Base-by-base conservation (phyloP, 2,329 filamentous ascomycete species). In the Cladophialophora yegresii region DNA sequence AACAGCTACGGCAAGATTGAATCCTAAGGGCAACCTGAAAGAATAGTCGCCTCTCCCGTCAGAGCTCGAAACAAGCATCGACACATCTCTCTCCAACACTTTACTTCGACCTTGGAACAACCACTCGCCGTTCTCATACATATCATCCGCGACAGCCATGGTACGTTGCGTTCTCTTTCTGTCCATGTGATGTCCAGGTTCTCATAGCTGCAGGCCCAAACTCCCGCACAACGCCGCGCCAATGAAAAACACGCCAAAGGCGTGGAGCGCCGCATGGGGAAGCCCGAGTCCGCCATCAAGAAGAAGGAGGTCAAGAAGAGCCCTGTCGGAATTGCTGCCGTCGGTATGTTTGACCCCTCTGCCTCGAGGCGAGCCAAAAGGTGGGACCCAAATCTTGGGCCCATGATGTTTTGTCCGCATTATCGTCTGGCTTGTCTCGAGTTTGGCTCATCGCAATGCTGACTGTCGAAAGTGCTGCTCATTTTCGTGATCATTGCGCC, bases 401-500 rank as follows among this genome's bases (percentile, higher is more conserved):
- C 26, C 3, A 28, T 40, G 8, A 6, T 45, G 28, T 45, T 45
- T 51, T 45, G 43, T 47, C 33, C 10, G 33, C 33, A 12, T 36
- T 36, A 2, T 13, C 33, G n/a, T 43, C 8, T 43, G 0, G 36
- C 36, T 40, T 40, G 36, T 40, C 7, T 16, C 6, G 36, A 2
- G 16, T 43, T 16, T n/a, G 36, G 36, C 6, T 16, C 36, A 16
- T n/a, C n/a, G 47, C 16, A 22, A 50, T 16, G 47, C 13, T 45
- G 49, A 55, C 55, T 49, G 61, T 50, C 45, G 26, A 55, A 65
- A 88, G 86, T 83, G 56, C 64, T 87, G 36, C 80, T 89, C 58
- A 81, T 82, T n/a, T 88, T 89, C 74, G 83, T 87, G 60, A 79
- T 89, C 54, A 83, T 83, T 72, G 86, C 86, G 47, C 85, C 86